Evolutionary conservation across 352 stramenopile genomes (phyloP).

Genomic region (Pythium insidiosum): DNA sequence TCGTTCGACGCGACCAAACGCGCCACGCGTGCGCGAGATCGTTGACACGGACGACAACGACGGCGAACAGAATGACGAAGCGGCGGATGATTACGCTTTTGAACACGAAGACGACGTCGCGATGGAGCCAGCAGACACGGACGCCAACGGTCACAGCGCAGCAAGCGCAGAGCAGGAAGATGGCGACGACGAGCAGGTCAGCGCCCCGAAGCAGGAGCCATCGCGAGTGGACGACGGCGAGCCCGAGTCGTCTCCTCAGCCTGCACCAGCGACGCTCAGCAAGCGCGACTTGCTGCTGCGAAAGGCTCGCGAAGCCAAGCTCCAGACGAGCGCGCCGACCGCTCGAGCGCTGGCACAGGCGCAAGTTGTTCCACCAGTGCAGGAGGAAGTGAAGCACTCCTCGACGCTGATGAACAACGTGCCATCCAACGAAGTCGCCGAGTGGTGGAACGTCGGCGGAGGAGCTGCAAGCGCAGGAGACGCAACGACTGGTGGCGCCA

Average conservation of each 20-base stretch:
- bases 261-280: conserved; percentile 23
- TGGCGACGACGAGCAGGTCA: conserved; percentile 14
- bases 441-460: conserved; percentile 71
- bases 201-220: too few relatives aligned
- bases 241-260: neutral
- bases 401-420: conserved; percentile 30
- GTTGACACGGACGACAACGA: conserved; percentile 8
- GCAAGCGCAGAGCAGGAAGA: neutral
- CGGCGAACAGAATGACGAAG: conserved; percentile 7
- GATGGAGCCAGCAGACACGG: conserved; percentile 12
- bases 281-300: conserved; percentile 75
- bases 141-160: neutral
- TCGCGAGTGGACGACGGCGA: conserved; percentile 10
- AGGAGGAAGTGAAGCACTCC: conserved; percentile 1
- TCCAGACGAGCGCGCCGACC: conserved; percentile 60
- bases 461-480: conserved; percentile 11
- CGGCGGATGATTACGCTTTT: conserved; percentile 13
- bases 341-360: conserved; percentile 38
- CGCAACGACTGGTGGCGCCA: neutral
- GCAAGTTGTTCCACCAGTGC: conserved; percentile 15
- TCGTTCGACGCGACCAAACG: neutral
- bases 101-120: conserved; percentile 23
- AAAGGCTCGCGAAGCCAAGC: conserved; percentile 40
- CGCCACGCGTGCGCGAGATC: neutral
- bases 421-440: conserved; percentile 79